Evolutionary conservation across 2,329 filamentous ascomycete species (phyloP).

Genomic region (Cladophialophora bantiana): DNA sequence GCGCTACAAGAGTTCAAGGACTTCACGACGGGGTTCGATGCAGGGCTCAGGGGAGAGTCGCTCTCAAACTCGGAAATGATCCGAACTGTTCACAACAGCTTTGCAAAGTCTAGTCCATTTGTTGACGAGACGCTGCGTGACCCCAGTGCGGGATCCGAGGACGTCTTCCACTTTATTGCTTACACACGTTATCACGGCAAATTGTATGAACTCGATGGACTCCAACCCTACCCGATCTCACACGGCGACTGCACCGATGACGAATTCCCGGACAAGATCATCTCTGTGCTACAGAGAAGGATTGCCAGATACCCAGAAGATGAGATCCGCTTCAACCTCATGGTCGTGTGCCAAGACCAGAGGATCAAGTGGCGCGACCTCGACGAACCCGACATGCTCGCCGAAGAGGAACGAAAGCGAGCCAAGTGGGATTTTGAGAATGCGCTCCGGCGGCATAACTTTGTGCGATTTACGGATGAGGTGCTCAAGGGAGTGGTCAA

Average conservation of each 20-base stretch:
- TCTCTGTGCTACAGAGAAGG: slow-evolving; percentile 83
- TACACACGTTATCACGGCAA: slow-evolving; percentile 81
- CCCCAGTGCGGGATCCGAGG: slow-evolving; percentile 75
- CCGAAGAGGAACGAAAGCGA: slow-evolving; percentile 82
- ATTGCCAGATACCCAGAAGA: slow-evolving; percentile 82
- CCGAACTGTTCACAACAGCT: slow-evolving; percentile 85
- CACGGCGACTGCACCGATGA: slow-evolving; percentile 77
- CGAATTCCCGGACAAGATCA: slow-evolving; percentile 79
- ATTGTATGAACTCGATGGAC: slow-evolving; percentile 92
- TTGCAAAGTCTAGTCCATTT: slow-evolving; percentile 87
- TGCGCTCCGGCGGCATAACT: slow-evolving; percentile 88
- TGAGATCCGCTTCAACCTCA: slow-evolving; percentile 94
- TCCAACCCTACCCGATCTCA: slow-evolving; percentile 89
- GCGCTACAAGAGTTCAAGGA: slow-evolving; percentile 80
- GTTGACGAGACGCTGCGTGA: slow-evolving; percentile 84
- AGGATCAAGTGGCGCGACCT: slow-evolving; percentile 78
- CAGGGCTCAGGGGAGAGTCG: slow-evolving; percentile 74
- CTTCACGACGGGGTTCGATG: slow-evolving; percentile 83
- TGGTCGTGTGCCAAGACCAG: slow-evolving; percentile 89
- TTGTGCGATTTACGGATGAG: slow-evolving; percentile 93
- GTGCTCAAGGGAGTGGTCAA: slow-evolving; percentile 84
- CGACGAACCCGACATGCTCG: slow-evolving; percentile 79
- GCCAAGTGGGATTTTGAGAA: slow-evolving; percentile 95
- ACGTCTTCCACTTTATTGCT: slow-evolving; percentile 97
- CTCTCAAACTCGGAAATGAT: slow-evolving; percentile 75